Percentiles rank a stretch among this genome's conserved stretches.
These are phyloP conservation scores for Pestalotiopsis sp. DNA, from an alignment of 2,329 filamentous ascomycete genomes.

Conservation along the genomic window DNA sequence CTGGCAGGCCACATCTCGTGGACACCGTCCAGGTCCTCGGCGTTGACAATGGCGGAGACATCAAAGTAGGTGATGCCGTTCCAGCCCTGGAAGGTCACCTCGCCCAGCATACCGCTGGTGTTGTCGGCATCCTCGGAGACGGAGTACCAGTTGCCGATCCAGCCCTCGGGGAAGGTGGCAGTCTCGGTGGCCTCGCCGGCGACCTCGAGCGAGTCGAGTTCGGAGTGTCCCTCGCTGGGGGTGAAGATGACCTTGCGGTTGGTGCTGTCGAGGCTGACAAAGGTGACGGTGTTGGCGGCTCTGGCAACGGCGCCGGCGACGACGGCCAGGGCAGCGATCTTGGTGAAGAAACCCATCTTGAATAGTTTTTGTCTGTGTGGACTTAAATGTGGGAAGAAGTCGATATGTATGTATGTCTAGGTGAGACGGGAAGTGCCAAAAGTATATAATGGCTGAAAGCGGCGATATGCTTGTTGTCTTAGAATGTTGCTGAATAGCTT, in stretches of 20 bases:
- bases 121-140: constrained; percentile 45
- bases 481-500: constrained; percentile 8
- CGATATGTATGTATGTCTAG: not conserved
- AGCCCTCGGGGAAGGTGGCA: constrained; percentile 45
- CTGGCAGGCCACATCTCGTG: constrained; percentile 55
- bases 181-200: constrained; percentile 38
- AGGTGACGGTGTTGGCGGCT: constrained; percentile 55
- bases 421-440: not conserved
- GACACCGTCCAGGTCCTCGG: constrained; percentile 51
- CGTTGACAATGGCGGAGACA: constrained; percentile 59
- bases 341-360: constrained; percentile 58
- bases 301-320: constrained; percentile 44
- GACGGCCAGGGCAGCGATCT: constrained; percentile 43
- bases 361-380: constrained; percentile 21
- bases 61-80: constrained; percentile 56
- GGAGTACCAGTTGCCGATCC: constrained; percentile 55
- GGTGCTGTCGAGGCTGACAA: constrained; percentile 58
- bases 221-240: constrained; percentile 38
- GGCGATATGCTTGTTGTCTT: not conserved
- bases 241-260: constrained; percentile 56
- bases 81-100: constrained; percentile 53
- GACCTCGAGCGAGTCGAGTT: constrained; percentile 43
- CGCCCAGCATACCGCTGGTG: constrained; percentile 54
- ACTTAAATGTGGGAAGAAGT: not conserved
- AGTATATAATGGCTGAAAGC: not conserved